Base-by-base conservation (phyloP, 768 basidiomycete species). In the Gloeophyllum trabeum region DNA sequence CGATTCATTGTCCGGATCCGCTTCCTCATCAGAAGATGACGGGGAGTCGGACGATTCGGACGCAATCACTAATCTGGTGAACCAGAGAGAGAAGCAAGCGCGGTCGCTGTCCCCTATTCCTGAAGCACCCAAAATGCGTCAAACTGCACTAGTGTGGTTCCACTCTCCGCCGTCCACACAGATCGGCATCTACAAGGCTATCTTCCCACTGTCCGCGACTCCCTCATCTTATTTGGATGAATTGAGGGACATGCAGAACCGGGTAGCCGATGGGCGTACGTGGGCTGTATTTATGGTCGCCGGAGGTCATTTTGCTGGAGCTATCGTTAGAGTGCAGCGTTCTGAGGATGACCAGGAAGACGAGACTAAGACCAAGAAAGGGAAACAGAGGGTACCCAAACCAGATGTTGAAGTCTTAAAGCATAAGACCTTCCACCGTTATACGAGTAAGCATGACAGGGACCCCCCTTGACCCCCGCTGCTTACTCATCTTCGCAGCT, bases 281-380 rank as follows among this genome's bases (percentile, higher is more conserved):
- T 94, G 93, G 86, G 88, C 91, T 0, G 61, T 98, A 71, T 85
- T 99, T 53, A 96, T 97, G 91, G 79, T 84, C 30, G 96, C 96
- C 0, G 93, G 96, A 18, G 96, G 96, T 7, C 96, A 99, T 60
- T 98, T 99, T 62, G 96, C 96, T 12, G 96, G 94, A 20, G 83
- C 91, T 43, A 69, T 99, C 24, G 79, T 81, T 10, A 69, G 79
- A 24, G 84, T 90, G 21, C 75, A 79, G 60, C 61, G 66, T 46
- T 46, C 71, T 44, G 64, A 63, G 13, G 51, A 45, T 2, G 55
- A 55, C 14, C 67, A 69, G 4, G 38, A 55, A 52, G 19, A 37
- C 20, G 36, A 7, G 7, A 19, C 7, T 7, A 10, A 21, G 36
- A 13, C 10, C 10, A 66, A 68, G 49, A 76, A 67, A 49, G 70